Base-by-base conservation (phyloP, 306 rosid genomes). In the Argentina anserina region DNA sequence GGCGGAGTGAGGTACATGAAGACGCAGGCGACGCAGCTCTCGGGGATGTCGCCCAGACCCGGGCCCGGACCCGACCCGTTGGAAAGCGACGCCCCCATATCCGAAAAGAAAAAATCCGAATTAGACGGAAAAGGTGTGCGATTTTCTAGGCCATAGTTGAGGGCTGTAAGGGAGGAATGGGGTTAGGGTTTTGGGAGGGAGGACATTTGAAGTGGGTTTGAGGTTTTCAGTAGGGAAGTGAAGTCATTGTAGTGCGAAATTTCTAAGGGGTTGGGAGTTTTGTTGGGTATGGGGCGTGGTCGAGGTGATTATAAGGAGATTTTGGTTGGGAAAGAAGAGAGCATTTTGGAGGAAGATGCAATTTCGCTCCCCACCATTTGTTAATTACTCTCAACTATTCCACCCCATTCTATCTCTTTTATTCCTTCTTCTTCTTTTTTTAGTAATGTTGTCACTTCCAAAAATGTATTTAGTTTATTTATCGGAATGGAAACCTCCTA, bases 1-100 rank as follows among this genome's bases (percentile, higher is more conserved):
- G 91, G 98, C 56, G 98, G 97, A 67, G 94, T 81, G 26, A 93
- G 87, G 65, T 91, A 79, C 14, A 89, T 76, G 67, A 93, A 90
- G 13, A 90, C 96, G 70, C 98, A 87, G 20, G 98, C 98, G 55
- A 93, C 96, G 64, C 97, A 93, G 74, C 74, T 73, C 83, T 93
- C 98, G 40, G 97, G 97, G 39, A 93, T 93, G 82, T 93, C 98
- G 6, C 97, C 98, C 45, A 93, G 85, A 42, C 97, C 90, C 37
- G 94, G 96, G n/a, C 84, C 91, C 28, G 36, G 33, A 62, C 78
- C 67, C 31, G 82, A 84, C 62, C 94, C 98, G 74, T 85, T 85
- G 68, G 98, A 91, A 25, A 87, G 86, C 81, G 96, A 84, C 41
- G 97, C 84, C 70, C 97, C 98, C 97, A 93, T 88, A 4, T n/a